These are phyloP conservation scores for Phoma herbarum DNA, from an alignment of 2,329 filamentous ascomycete species.

Conservation along the genomic window DNA sequence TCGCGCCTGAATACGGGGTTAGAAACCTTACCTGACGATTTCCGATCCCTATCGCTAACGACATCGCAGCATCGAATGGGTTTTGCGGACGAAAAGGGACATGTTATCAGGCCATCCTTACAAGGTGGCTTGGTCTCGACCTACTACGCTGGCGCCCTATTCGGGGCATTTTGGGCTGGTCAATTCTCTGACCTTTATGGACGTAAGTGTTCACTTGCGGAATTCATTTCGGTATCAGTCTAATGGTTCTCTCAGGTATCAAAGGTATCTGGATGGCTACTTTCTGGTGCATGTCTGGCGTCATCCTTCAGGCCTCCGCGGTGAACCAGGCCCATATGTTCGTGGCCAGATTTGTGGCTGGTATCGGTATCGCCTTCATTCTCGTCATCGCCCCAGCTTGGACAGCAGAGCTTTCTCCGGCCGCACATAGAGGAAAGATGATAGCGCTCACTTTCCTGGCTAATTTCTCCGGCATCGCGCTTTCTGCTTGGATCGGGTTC, in stretches of 20 bases:
- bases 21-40: no score
- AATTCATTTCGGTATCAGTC: slow-evolving; percentile 16
- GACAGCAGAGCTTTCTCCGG: slow-evolving; percentile 73
- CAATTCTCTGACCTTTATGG: slow-evolving; percentile 24
- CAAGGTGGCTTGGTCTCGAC: slow-evolving; percentile 15
- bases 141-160: slow-evolving; percentile 19
- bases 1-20: slow-evolving; percentile 17
- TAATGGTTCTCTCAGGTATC: no score
- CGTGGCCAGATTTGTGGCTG: no score
- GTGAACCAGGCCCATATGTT: no score
- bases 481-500: slow-evolving; percentile 61
- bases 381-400: slow-evolving; percentile 75
- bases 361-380: slow-evolving; percentile 72
- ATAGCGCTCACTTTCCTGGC: slow-evolving; percentile 76
- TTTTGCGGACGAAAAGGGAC: slow-evolving; percentile 27
- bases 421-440: slow-evolving; percentile 73
- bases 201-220: no score
- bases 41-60: no score
- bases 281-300: no score
- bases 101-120: slow-evolving; percentile 2
- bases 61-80: slow-evolving; percentile 12
- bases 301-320: no score
- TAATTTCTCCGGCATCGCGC: slow-evolving; percentile 65
- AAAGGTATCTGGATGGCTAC: no score
- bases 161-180: slow-evolving; percentile 18